These are phyloP conservation scores for Mediolabrus comicus DNA, from an alignment of 108 stramenopile species.

Conservation along the genomic window DNA sequence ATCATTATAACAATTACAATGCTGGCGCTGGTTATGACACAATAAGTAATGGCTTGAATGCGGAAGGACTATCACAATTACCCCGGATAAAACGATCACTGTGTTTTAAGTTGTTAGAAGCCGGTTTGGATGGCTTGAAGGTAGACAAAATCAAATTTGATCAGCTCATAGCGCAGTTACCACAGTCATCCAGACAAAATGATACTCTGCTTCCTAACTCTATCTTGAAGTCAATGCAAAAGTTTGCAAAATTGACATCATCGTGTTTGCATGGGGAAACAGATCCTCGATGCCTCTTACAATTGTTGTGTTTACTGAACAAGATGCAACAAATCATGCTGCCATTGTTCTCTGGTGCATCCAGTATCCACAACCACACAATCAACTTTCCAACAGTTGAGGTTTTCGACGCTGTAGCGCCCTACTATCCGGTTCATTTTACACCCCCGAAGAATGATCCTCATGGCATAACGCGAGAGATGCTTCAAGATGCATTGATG, in stretches of 20 bases:
- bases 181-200: neutral
- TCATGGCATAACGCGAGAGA: constrained; percentile 72
- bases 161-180: constrained; percentile 7
- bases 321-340: constrained; percentile 47
- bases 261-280: constrained; percentile 87
- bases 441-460: constrained; percentile 84
- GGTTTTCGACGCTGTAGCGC: constrained; percentile 82
- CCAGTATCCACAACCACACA: neutral
- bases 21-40: constrained; percentile 42
- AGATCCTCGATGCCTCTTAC: constrained; percentile 84
- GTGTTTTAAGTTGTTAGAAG: constrained; percentile 65
- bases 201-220: neutral
- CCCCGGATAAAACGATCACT: constrained; percentile 70
- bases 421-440: constrained; percentile 87
- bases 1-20: constrained; percentile 11
- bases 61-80: constrained; percentile 59
- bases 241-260: constrained; percentile 56
- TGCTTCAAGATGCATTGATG: constrained; percentile 63
- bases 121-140: constrained; percentile 42
- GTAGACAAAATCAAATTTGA: constrained; percentile 20
- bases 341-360: constrained; percentile 21
- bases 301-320: constrained; percentile 66
- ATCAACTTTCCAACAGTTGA: constrained; percentile 56
- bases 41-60: constrained; percentile 20
- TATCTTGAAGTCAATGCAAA: constrained; percentile 27